A percentile compares a stretch with the other conserved stretches of the same genome.
Conservation (phyloP, 2,329 filamentous ascomycete species). For the Myriosclerotinia duriaeana region DNA sequence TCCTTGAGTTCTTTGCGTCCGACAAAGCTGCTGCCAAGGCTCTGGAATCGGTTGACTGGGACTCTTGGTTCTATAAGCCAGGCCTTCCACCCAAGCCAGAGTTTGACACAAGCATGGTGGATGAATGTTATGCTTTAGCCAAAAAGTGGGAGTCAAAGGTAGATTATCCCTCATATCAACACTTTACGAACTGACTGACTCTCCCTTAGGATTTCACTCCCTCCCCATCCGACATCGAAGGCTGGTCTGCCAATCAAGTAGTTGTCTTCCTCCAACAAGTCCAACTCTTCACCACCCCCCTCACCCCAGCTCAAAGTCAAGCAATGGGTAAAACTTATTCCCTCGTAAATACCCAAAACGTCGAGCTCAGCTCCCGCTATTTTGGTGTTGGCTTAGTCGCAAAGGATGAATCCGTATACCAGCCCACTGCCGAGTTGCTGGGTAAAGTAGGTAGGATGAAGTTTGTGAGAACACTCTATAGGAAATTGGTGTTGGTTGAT, state of each 20-base stretch:
- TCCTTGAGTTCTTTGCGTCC: slow-evolving; percentile 77
- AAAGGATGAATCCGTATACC: slow-evolving; percentile 66
- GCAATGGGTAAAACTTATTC: slow-evolving; percentile 74
- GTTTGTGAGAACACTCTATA: slow-evolving; percentile 85
- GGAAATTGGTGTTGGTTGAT: slow-evolving; percentile 72
- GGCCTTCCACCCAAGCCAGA: slow-evolving; percentile 87
- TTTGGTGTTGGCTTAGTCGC: slow-evolving; percentile 76
- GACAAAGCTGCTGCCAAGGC: slow-evolving; percentile 63
- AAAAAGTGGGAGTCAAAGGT: slow-evolving; percentile 72
- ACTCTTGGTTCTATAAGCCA: slow-evolving; percentile 82
- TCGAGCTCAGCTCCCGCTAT: slow-evolving; percentile 81
- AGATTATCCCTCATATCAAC: slow-evolving; percentile 32
- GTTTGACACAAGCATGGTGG: slow-evolving; percentile 85
- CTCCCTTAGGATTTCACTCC: slow-evolving; percentile 58
- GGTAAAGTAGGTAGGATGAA: slow-evolving; percentile 92
- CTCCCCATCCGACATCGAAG: slow-evolving; percentile 63
- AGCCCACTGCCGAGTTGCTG: slow-evolving; percentile 71
- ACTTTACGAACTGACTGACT: slow-evolving; percentile 3
- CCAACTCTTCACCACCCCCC: slow-evolving; percentile 62
- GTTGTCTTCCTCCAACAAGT: slow-evolving; percentile 86
- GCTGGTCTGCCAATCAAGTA: slow-evolving; percentile 81
- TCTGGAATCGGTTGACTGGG: slow-evolving; percentile 79
- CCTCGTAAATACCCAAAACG: slow-evolving; percentile 73
- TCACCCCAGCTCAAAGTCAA: slow-evolving; percentile 65
- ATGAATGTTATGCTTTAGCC: slow-evolving; percentile 79